phyloP scores from a whole-genome alignment of 179 eudicot genomes.

The Spergularia azorica region DNA sequence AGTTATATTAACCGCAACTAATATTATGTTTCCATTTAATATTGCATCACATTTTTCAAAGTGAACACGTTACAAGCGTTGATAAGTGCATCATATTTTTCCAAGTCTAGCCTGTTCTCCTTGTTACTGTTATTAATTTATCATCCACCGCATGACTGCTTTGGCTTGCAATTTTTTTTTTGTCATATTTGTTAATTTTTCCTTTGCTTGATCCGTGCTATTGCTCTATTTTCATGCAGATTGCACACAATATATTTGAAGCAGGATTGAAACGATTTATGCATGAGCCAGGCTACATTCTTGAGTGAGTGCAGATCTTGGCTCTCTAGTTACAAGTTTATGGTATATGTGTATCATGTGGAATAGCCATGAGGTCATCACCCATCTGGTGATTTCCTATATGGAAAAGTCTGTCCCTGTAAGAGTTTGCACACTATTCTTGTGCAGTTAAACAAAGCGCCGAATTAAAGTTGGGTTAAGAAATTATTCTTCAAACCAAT shows the following conservation, averaged over 20 bases:
- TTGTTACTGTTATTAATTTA: neutral
- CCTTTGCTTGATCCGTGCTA: conserved; percentile 16
- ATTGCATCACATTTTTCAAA: neutral
- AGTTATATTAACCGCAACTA: neutral
- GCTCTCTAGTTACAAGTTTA: conserved; percentile 1
- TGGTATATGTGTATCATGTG: neutral
- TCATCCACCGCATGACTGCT: neutral
- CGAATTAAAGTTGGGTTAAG: neutral
- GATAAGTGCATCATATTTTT: no score
- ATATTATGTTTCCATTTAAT: no score
- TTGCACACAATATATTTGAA: conserved; percentile 97
- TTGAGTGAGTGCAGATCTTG: conserved; percentile 68
- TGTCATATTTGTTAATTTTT: neutral
- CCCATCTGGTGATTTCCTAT: neutral
- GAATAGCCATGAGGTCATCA: conserved; percentile 10
- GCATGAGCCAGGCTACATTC: conserved; percentile 97
- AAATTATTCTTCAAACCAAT: neutral
- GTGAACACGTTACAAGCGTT: neutral
- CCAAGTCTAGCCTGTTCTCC: neutral
- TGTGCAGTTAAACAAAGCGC: neutral
- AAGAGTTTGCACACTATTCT: neutral
- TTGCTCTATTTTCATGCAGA: conserved; percentile 44
- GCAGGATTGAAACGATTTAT: conserved; percentile 92
- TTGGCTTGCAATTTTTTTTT: neutral
- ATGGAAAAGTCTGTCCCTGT: neutral